These are phyloP conservation scores for Penicillium riverlandense DNA, from an alignment of 495 filamentous ascomycete species.

Conservation along the genomic window DNA sequence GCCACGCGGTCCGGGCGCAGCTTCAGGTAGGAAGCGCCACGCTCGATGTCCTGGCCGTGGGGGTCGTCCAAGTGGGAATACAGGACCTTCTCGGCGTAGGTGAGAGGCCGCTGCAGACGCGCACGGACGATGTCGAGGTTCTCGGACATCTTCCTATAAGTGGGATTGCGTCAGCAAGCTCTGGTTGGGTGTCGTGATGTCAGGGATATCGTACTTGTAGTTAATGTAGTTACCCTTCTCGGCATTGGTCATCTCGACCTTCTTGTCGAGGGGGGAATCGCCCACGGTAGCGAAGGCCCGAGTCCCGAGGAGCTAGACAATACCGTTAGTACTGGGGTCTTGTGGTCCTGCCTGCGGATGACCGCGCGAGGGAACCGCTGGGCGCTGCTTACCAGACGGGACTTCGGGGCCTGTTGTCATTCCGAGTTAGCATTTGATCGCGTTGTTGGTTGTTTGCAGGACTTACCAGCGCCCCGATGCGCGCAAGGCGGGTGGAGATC, in stretches of 20 bases:
- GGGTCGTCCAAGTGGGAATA: constrained; percentile 99
- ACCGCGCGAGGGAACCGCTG: background rate
- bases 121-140: constrained; percentile 85
- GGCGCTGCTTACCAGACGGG: constrained; percentile 45
- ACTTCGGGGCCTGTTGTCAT: constrained; percentile 35
- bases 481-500: constrained; percentile 50
- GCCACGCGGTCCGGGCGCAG: constrained; percentile 96
- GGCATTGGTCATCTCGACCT: constrained; percentile 76
- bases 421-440: constrained; percentile 18
- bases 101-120: constrained; percentile 86
- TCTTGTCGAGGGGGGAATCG: constrained; percentile 60
- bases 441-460: background rate
- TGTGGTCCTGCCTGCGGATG: too few relatives aligned
- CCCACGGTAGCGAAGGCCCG: constrained; percentile 56
- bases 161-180: constrained; percentile 24
- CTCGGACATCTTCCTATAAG: constrained; percentile 91
- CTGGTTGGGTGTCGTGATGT: background rate
- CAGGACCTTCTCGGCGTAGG: constrained; percentile 95
- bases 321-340: constrained; percentile 5
- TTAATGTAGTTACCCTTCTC: constrained; percentile 78
- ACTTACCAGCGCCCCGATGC: constrained; percentile 51
- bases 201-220: constrained; percentile 51
- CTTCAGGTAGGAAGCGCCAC: constrained; percentile 90
- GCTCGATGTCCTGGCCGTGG: constrained; percentile 90
- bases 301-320: constrained; percentile 37